Conservation (phyloP, 345 rosid species). For the Carallia brachiata region DNA sequence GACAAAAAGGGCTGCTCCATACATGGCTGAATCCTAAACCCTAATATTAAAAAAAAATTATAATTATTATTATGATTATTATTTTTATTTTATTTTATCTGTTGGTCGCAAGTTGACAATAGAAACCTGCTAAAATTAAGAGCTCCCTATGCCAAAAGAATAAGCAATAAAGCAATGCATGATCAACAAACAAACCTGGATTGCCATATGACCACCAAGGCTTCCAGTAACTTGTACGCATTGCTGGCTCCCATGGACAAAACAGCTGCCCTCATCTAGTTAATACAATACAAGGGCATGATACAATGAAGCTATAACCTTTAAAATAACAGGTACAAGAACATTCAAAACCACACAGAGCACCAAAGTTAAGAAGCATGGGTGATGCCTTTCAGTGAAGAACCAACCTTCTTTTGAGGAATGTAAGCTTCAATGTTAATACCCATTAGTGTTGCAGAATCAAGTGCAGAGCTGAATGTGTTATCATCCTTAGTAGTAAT, state of each 20-base stretch:
- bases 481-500: constrained; percentile 41
- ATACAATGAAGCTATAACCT: not conserved
- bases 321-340: not conserved
- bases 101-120: not conserved
- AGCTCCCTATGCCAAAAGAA: constrained; percentile 4
- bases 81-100: not conserved
- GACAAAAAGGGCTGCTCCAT: constrained; percentile 1
- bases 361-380: not conserved
- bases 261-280: constrained; percentile 68
- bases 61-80: not conserved
- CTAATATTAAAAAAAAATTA: not conserved
- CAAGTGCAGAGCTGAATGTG: constrained; percentile 23
- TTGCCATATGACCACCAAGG: constrained; percentile 69
- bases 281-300: not conserved
- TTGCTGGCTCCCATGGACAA: constrained; percentile 59
- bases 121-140: not conserved
- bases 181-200: constrained; percentile 53
- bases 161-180: not conserved
- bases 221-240: constrained; percentile 63
- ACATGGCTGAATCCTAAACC: not conserved
- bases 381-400: not conserved
- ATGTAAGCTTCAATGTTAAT: constrained; percentile 55
- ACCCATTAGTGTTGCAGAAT: constrained; percentile 40
- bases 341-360: constrained; percentile 1
- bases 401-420: constrained; percentile 71